Conservation (phyloP, 1,139 yeast genomes). For the Lodderomyces pseudojiufengensis region DNA sequence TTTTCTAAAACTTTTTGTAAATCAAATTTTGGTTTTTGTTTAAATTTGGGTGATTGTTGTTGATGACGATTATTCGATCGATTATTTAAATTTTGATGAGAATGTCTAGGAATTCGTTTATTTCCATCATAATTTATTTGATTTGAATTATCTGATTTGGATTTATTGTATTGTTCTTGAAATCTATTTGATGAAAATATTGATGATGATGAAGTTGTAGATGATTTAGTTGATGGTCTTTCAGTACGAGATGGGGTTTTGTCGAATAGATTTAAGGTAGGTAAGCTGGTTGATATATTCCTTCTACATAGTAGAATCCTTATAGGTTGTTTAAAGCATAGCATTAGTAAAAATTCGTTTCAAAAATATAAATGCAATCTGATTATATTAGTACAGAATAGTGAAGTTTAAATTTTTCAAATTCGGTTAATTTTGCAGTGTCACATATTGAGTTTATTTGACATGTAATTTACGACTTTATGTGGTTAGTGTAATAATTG, state of each 20-base stretch:
- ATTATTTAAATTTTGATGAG: no score
- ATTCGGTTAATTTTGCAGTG: no score
- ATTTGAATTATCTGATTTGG: neutral
- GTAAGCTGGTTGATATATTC: no score
- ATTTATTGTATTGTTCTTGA: neutral
- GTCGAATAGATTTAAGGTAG: neutral
- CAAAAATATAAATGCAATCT: no score
- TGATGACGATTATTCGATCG: neutral
- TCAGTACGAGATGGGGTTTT: neutral
- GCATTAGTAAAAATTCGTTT: no score
- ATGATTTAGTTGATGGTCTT: neutral
- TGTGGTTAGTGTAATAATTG: no score
- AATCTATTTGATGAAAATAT: constrained; percentile 1
- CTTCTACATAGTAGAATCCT: no score
- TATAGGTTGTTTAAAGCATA: no score
- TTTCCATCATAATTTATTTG: neutral
- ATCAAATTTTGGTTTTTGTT: neutral
- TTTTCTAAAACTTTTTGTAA: constrained; percentile 11
- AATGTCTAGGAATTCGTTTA: neutral
- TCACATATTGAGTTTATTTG: no score
- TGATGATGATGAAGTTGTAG: constrained; percentile 1
- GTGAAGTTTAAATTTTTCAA: no score
- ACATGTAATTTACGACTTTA: no score
- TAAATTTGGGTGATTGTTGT: constrained; percentile 1
- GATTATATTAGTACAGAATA: no score